These are phyloP conservation scores for Hydnomerulius pinastri DNA, from an alignment of 768 basidiomycete genomes.

Conservation along the genomic window DNA sequence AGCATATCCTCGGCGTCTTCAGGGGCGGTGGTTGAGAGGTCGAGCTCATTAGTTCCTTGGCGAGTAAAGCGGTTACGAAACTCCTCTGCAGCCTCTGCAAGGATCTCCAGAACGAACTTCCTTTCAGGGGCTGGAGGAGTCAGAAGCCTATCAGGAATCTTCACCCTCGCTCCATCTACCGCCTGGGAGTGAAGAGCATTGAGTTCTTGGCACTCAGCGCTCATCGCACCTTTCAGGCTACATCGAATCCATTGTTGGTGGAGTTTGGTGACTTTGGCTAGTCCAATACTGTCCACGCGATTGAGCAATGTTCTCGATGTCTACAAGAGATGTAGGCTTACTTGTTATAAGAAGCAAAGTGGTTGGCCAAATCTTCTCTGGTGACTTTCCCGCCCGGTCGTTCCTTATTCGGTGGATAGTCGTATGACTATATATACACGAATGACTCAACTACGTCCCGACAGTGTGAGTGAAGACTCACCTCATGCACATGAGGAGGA, in stretches of 20 bases:
- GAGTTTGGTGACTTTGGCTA: constrained; percentile 56
- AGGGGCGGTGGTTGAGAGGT: constrained; percentile 28
- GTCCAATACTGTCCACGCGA: constrained; percentile 45
- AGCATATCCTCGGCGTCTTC: constrained; percentile 45
- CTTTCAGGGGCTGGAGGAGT: constrained; percentile 45
- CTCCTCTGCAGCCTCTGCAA: constrained; percentile 45
- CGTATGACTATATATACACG: constrained; percentile 50
- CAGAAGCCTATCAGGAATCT: constrained; percentile 56
- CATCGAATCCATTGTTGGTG: constrained; percentile 62
- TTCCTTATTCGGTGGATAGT: constrained; percentile 67
- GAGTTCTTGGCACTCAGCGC: constrained; percentile 67
- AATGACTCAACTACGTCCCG: background rate
- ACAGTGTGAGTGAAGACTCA: constrained; percentile 19
- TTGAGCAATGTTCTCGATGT: background rate
- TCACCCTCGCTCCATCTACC: constrained; percentile 67
- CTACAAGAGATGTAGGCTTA: constrained; percentile 27
- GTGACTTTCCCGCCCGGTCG: constrained; percentile 47
- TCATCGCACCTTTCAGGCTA: constrained; percentile 57
- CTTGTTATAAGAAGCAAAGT: constrained; percentile 69
- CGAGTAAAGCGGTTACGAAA: constrained; percentile 49
- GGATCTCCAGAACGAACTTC: constrained; percentile 53
- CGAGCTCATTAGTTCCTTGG: constrained; percentile 22
- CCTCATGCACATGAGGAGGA: constrained; percentile 55
- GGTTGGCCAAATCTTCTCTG: constrained; percentile 58
- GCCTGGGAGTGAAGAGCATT: constrained; percentile 72